Conservation (phyloP, 2,329 filamentous ascomycete genomes). For the Blastomyces parvus region DNA sequence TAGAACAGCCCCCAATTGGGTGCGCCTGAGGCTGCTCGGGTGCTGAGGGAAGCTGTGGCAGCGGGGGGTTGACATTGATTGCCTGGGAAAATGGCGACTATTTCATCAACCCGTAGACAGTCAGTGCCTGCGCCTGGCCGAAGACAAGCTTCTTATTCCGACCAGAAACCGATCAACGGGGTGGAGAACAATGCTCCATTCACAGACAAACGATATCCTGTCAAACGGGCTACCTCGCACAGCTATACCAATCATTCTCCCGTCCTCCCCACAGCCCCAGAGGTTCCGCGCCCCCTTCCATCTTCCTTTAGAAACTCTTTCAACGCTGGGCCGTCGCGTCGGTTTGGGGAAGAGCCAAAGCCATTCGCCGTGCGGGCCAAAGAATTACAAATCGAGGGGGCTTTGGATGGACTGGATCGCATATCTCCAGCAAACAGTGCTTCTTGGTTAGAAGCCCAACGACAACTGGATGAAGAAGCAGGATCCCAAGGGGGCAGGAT, state of each 20-base stretch:
- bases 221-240: constrained; percentile 2
- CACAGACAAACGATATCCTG: constrained; percentile 6
- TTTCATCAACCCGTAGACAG: constrained; percentile 6
- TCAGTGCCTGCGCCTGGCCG: neutral
- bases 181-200: constrained; percentile 18
- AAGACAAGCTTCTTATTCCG: constrained; percentile 3
- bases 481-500: neutral
- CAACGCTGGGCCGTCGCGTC: constrained; percentile 28
- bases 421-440: constrained; percentile 4
- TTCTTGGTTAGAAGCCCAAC: constrained; percentile 6
- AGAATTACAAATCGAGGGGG: constrained; percentile 1
- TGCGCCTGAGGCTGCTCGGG: neutral
- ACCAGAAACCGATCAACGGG: constrained; percentile 15
- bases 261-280: constrained; percentile 46
- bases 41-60: neutral
- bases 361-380: constrained; percentile 22
- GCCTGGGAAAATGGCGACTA: neutral
- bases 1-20: neutral
- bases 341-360: constrained; percentile 14
- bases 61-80: neutral
- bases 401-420: neutral
- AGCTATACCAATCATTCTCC: constrained; percentile 7
- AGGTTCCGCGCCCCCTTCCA: constrained; percentile 52
- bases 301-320: constrained; percentile 47
- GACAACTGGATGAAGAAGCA: constrained; percentile 4